Base-by-base conservation (phyloP, 257 asterid species). In the Solanum clarkiae region DNA sequence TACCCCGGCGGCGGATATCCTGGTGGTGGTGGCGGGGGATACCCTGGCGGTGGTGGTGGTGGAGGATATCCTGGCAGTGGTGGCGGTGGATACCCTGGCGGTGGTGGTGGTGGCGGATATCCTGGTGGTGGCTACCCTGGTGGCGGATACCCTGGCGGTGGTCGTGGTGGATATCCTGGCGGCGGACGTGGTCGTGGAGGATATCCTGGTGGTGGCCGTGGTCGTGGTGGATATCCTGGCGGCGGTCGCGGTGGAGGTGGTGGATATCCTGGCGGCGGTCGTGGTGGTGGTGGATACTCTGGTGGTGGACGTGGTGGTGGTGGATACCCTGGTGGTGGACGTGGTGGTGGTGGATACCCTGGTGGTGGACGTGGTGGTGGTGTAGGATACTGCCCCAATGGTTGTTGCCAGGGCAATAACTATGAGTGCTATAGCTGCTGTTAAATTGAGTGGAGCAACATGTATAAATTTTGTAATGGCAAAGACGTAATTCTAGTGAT, bases 11-110 rank as follows among this genome's bases (percentile, higher is more conserved):
- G 71, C 1, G 75, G 74, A 29, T 66, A 66, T n/a, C 74, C 45
- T 1, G 74, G 71, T 1, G 36, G 36, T 32, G 36, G 36, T 32
- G 36, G 36, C 36, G 4, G 36, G 0, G 36, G 36, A 32, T 54
- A 53, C 6, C 57, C 18, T 4, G 57, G 57, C 6, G 63, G 63
- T 7, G 63, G 63, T 20, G 87, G 86, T 0, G 71, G 86, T 0
- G 24, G 75, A 0, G 56, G 56, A 4, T 53, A 53, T 4, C 56
- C 56, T 60, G 68, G 60, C 0, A 44, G 45, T 0, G 82, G 79
- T 0, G 51, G 63, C 0, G 47, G 63, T 0, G 90, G 87, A 83
- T 82, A 88, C 11, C 85, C 49, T 22, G 88, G 87, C 16, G 91
- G 84, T 44, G 77, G 45, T 29, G 82, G 66, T 18, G 83, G 45